Evolutionary conservation across 2,329 filamentous ascomycete genomes (phyloP), one percentile per base, ranked within the genome.

Genomic region (Ceratocystis cacaofunesta): DNA sequence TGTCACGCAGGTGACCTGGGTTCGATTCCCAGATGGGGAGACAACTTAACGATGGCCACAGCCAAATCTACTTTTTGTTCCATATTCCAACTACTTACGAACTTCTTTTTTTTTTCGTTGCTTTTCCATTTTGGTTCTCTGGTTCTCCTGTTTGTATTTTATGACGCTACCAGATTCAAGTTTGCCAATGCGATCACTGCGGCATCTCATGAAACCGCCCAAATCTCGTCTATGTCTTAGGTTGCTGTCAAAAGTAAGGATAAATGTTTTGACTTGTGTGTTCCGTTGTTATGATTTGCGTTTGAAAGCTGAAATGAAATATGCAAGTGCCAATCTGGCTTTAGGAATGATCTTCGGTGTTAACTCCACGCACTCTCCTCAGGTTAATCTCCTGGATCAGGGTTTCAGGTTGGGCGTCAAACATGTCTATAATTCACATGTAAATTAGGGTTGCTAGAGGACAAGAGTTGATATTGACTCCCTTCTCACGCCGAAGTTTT

Each of bases 1-100:
- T 66, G 65, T 66, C 65, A 66, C 65, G 65, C 65, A 66, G 62
- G 65, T 66, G 65, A 66, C 65, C 65, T 66, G 65, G 65, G 65
- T 66, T 66, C 65, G 65, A 66, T 66, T 66, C 65, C 65, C 65
- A 66, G 65, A 64, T 66, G 65, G 62, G 65, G 65, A 66, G 65
- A n/a, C 5, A 19, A 7, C 4, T 10, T 15, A 0, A 5, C 5
- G 0, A 6, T 5, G 50, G 5, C 3, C 25, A 2, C 10, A 30
- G 10, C 5, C 1, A 4, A 1, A 1, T 17, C 0, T 32, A 5
- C 10, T 55, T 55, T 55, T 55, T 19, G 5, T 3, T 55, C 22
- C 15, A 8, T 55, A 1, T 30, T 22, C 22, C 17, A 22, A 50
- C 17, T 10, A 10, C 32, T 8, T 12, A 36, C 32, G 7, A 8